phyloP scores from a whole-genome alignment of 768 basidiomycete species.

The Psilocybe subaeruginosa region DNA sequence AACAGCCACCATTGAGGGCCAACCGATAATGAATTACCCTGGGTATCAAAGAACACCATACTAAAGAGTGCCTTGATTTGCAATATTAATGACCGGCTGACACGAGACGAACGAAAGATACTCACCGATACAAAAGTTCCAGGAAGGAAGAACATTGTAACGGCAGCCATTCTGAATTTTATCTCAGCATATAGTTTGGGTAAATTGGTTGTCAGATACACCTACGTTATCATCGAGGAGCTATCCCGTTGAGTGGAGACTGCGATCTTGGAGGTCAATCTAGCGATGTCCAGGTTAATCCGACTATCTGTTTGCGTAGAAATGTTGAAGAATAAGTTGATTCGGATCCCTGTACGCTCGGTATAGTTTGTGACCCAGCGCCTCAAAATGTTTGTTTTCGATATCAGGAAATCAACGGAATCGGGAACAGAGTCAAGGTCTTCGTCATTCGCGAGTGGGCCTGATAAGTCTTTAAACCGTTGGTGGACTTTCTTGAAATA shows the following conservation, averaged over 20 bases:
- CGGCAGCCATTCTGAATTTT: constrained; percentile 24
- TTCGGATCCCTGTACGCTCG: constrained; percentile 21
- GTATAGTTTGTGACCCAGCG: constrained; percentile 23
- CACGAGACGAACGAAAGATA: background rate
- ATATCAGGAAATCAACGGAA: constrained; percentile 13
- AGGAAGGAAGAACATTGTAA: constrained; percentile 30
- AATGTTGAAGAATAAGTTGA: constrained; percentile 25
- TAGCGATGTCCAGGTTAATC: constrained; percentile 22
- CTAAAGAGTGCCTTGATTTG: constrained; percentile 25
- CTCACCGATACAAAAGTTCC: constrained; percentile 28
- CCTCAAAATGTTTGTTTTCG: constrained; percentile 11
- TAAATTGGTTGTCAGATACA: background rate
- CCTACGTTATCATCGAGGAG: constrained; percentile 29
- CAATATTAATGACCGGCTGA: background rate
- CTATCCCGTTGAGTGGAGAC: constrained; percentile 25
- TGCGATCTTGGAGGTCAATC: constrained; percentile 22
- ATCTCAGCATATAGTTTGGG: background rate
- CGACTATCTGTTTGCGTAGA: constrained; percentile 21
- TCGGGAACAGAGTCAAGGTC: constrained; percentile 8
- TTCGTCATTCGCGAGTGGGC: background rate
- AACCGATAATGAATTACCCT: constrained; percentile 12
- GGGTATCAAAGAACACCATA: constrained; percentile 25
- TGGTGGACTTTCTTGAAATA: constrained; percentile 6
- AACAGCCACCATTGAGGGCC: constrained; percentile 23
- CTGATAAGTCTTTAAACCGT: background rate